Conservation (phyloP, 345 rosid species). For the Aquilaria sinensis region DNA sequence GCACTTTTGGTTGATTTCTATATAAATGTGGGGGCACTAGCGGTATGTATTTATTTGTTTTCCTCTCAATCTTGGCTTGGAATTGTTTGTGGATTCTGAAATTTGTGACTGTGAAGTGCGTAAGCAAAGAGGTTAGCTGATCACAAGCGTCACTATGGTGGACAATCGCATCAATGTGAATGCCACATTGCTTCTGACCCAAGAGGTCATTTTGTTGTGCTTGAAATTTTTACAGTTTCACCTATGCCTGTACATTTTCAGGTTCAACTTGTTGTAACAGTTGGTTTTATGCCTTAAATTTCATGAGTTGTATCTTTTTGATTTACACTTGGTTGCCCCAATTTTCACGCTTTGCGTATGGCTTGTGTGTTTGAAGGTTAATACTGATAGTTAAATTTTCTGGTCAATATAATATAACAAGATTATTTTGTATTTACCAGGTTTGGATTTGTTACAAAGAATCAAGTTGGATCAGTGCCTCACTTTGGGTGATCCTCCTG, state of each 20-base stretch:
- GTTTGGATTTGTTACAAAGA: conserved; percentile 80
- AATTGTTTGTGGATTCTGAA: background rate
- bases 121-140: too few relatives aligned
- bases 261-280: too few relatives aligned
- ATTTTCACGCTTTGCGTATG: background rate
- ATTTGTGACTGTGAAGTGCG: background rate
- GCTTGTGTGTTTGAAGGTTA: background rate
- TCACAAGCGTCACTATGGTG: too few relatives aligned
- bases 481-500: conserved; percentile 60
- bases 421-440: conserved; percentile 22
- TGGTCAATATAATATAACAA: background rate
- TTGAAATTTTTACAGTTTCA: too few relatives aligned
- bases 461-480: conserved; percentile 29
- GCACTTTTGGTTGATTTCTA: conserved; percentile 75
- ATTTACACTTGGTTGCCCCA: background rate
- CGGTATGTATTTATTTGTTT: conserved; percentile 30
- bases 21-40: conserved; percentile 46
- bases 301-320: background rate
- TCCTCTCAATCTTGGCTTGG: background rate
- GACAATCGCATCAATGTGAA: too few relatives aligned
- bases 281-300: too few relatives aligned
- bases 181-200: too few relatives aligned
- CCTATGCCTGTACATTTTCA: too few relatives aligned
- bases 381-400: background rate
- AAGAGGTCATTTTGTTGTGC: too few relatives aligned